Conservation (phyloP, 495 filamentous ascomycete species). For the Immersiella caudata region DNA sequence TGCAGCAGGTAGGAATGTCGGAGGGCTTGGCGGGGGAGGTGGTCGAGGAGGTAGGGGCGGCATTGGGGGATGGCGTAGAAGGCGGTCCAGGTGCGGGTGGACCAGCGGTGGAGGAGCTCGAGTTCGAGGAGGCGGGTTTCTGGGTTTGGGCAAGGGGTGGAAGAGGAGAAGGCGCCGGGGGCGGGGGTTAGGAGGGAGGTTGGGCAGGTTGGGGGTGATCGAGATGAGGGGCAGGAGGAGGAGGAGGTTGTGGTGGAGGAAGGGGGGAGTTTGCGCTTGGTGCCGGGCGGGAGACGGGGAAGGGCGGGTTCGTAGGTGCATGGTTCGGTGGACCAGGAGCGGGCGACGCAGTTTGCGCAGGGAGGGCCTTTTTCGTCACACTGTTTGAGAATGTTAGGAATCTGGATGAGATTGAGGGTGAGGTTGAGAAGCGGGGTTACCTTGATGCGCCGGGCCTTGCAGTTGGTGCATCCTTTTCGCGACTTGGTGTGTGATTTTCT, state of each 20-base stretch:
- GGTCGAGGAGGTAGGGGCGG: conserved; percentile 12
- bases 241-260: not conserved
- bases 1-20: conserved; percentile 12
- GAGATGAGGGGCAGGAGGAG: not conserved
- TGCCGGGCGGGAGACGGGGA: not conserved
- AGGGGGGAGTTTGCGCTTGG: not conserved
- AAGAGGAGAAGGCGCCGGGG: not conserved
- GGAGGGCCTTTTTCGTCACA: conserved; percentile 19
- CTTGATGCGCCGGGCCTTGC: conserved; percentile 13
- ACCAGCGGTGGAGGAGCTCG: conserved; percentile 19
- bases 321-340: not conserved
- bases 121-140: conserved; percentile 14
- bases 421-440: not conserved
- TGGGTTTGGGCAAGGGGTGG: not conserved
- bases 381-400: not conserved
- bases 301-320: not conserved
- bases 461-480: conserved; percentile 12
- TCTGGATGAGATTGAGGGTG: not conserved
- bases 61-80: conserved; percentile 12
- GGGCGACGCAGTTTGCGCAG: conserved; percentile 7
- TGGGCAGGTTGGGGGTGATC: not conserved
- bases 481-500: conserved; percentile 20
- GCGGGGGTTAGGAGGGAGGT: not conserved
- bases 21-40: conserved; percentile 12
- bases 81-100: conserved; percentile 11